These are phyloP conservation scores for Colletotrichum truncatum DNA, from an alignment of 2,329 filamentous ascomycete species.

Conservation along the genomic window DNA sequence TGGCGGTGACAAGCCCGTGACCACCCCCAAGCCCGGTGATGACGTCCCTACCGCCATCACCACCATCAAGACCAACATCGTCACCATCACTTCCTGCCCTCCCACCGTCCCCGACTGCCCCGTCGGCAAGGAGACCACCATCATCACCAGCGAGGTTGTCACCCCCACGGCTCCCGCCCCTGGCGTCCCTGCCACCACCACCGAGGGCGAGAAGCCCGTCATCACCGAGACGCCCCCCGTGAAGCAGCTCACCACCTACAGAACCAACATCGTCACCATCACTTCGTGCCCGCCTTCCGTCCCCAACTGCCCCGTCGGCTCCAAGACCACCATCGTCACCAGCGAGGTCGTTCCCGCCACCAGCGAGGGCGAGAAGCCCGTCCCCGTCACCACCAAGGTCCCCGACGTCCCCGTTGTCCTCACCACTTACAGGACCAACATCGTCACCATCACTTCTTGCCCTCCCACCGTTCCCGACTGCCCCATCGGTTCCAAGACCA, in stretches of 20 bases:
- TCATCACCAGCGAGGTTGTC: constrained; percentile 30
- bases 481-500: constrained; percentile 2
- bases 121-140: background rate
- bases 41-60: constrained; percentile 33
- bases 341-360: constrained; percentile 14
- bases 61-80: constrained; percentile 51
- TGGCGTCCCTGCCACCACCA: constrained; percentile 32
- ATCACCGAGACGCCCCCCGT: no score
- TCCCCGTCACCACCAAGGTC: constrained; percentile 33
- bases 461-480: constrained; percentile 44
- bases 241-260: constrained; percentile 33
- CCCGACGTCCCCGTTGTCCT: constrained; percentile 8
- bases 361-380: constrained; percentile 1
- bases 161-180: constrained; percentile 29
- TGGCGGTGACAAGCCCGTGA: constrained; percentile 4
- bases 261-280: constrained; percentile 38
- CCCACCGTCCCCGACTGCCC: constrained; percentile 40
- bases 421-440: constrained; percentile 49
- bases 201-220: constrained; percentile 19
- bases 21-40: constrained; percentile 33
- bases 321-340: constrained; percentile 21
- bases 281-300: constrained; percentile 38
- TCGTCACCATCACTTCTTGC: constrained; percentile 67
- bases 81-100: constrained; percentile 66
- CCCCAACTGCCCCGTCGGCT: constrained; percentile 35